phyloP scores from a whole-genome alignment of 345 rosid species.

The Kernera saxatilis region DNA sequence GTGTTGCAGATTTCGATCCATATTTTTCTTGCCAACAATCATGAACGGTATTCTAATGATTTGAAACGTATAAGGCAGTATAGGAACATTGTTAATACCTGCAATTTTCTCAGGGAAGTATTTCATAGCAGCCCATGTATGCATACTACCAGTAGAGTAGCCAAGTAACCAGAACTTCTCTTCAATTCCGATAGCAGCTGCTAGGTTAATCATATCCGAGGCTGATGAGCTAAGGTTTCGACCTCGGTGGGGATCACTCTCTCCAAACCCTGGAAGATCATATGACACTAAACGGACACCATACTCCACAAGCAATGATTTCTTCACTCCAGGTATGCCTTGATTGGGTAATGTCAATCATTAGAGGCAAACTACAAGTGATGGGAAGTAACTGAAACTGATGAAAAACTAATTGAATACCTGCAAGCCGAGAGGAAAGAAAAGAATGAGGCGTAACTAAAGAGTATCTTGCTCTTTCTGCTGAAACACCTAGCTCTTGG shows the following conservation, averaged over 20 bases:
- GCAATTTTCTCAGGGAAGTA: conserved; percentile 70
- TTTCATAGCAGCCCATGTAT: conserved; percentile 88
- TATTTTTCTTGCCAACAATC: neutral
- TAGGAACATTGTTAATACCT: conserved; percentile 39
- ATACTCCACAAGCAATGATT: conserved; percentile 68
- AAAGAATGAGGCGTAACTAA: conserved; percentile 66
- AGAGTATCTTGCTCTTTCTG: conserved; percentile 66
- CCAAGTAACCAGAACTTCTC: conserved; percentile 84
- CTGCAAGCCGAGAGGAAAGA: conserved; percentile 88
- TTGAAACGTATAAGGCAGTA: neutral
- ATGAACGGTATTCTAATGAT: neutral
- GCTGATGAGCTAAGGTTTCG: conserved; percentile 86
- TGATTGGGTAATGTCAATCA: neutral
- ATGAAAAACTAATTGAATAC: conserved; percentile 24
- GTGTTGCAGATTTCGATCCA: neutral
- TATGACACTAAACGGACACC: conserved; percentile 79
- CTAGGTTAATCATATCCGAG: conserved; percentile 58
- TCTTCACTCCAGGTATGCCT: conserved; percentile 82
- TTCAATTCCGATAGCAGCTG: conserved; percentile 51
- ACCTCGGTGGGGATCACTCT: conserved; percentile 79
- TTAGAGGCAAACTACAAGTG: neutral
- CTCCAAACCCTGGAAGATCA: conserved; percentile 98
- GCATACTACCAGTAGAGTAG: conserved; percentile 80
- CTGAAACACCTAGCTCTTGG: conserved; percentile 64
- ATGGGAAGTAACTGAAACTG: conserved; percentile 3